Evolutionary conservation across 495 filamentous ascomycete genomes (phyloP), one percentile per base, ranked within the genome.

Genomic region (Penicillium manginii): DNA sequence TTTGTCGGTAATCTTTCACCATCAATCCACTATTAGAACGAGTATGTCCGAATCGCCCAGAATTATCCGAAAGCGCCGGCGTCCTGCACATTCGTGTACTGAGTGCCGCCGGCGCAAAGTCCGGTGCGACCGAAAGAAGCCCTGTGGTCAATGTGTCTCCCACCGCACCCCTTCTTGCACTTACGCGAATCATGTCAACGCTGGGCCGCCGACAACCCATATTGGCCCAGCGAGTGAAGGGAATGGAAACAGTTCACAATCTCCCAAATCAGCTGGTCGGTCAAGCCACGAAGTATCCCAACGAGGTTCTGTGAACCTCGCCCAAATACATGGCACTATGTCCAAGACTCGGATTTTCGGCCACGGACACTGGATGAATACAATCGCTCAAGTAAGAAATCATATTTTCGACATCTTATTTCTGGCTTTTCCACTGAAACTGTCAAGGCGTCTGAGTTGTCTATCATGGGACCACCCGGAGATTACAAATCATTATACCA

Each of bases 281-380:
- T 19, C 40, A n/a, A 19, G 17, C 19, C 5, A 19, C 5, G 15
- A 29, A 7, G 26, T 29, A 2, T 29, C 26, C 26, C 6, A 29
- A 8, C 26, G 26, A 8, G 26, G 5, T 8, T 8, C 26, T 5
- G 6, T 4, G 26, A 29, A 5, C 40, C 14, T 18, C 19, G 40
- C 14, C 40, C 31, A 17, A 35, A 68, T 73, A 32, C 58, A 43
- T 18, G 70, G 67, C 29, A 52, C 61, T 5, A 6, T 66, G n/a
- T 62, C 62, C 19, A 73, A 73, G 51, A 73, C 70, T 18, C 52
- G 70, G 19, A 49, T 73, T 15, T 71, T 60, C 32, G 68, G 68
- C 6, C 42, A 60, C 12, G 66, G 70, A 3, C 70, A 73, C 60
- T 73, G 70, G 70, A 73, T 73, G 66, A 69, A 54, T 50, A 33